A percentile compares a stretch with the other conserved stretches of the same genome.
Evolutionary conservation across 2,329 filamentous ascomycete genomes (phyloP).

Genomic region (Colletotrichum camelliae): DNA sequence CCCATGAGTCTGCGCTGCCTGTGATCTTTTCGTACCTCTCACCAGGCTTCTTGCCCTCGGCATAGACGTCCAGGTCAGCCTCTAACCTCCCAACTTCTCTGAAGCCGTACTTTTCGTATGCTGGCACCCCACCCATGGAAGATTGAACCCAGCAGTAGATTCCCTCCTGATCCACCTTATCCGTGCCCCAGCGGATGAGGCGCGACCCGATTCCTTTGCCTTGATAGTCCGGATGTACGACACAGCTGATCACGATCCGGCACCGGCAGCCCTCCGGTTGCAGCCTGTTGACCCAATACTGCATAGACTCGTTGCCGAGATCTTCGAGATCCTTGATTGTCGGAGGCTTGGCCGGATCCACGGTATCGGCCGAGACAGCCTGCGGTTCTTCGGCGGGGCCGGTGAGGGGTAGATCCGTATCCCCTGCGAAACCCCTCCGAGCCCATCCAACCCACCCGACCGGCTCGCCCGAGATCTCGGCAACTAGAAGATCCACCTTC

Average conservation of each 20-base stretch:
- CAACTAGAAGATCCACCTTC: conserved; percentile 35
- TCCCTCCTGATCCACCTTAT: conserved; percentile 32
- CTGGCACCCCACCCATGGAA: conserved; percentile 26
- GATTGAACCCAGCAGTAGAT: conserved; percentile 32
- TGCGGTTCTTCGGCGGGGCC: conserved; percentile 1
- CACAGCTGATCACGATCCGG: conserved; percentile 39
- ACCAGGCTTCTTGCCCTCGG: neutral
- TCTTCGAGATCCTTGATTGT: conserved; percentile 32
- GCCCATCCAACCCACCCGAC: conserved; percentile 41
- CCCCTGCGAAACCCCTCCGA: conserved; percentile 28
- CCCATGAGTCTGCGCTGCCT: conserved; percentile 26
- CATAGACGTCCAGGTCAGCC: neutral
- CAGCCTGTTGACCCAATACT: conserved; percentile 28
- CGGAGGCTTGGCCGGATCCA: neutral
- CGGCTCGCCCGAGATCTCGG: conserved; percentile 32
- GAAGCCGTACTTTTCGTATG: conserved; percentile 37
- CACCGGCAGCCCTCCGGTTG: conserved; percentile 32
- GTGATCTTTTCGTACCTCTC: neutral
- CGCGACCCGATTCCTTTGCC: conserved; percentile 35
- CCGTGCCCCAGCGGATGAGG: conserved; percentile 37
- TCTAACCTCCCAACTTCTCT: conserved; percentile 18
- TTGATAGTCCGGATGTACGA: conserved; percentile 35
- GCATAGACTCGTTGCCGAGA: conserved; percentile 34
- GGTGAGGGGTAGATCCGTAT: conserved; percentile 26
- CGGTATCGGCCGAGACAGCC: neutral